Base-by-base conservation (phyloP, 2,329 filamentous ascomycete species). In the Colletotrichum tofieldiae region DNA sequence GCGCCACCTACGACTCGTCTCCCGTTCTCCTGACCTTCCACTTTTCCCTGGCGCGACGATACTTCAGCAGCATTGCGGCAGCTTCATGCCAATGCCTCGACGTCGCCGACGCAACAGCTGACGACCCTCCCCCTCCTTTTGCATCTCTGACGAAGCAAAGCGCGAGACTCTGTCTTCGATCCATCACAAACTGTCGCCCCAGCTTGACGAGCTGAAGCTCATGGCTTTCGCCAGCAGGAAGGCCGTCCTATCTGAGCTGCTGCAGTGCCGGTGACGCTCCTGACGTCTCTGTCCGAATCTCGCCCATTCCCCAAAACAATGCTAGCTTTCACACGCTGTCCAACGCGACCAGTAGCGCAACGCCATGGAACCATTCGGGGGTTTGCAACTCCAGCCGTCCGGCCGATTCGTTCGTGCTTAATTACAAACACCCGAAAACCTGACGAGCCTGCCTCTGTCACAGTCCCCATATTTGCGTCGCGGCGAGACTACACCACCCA, bases 41-140 rank as follows among this genome's bases (percentile, higher is more conserved):
- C 37, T 43, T 26, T 54, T 29, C 32, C 8, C 39, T 14, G 9
- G 39, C 41, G 20, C 35, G 32, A 41, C 63, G 49, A 37, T 43
- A 64, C 23, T 29, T 41, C 29, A 45, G 58, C 56, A 67, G 56
- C 56, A 43, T 54, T 43, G 64, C 47, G 43, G 45, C 16, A 63
- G 68, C 65, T 69, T 52, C 63, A 64, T 69, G 65, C 66, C 65
- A 72, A 72, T 72, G 65, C 66, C 65, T 72, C 69, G 65, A 45
- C 65, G 65, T 52, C 69, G 65, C 59, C 69, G 65, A 60, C 69
- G 45, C 39, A 47, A 43, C 37, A 52, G 66, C 65, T 72, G 54
- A 72, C 54, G n/a, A 43, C 51, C 23, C 23, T 41, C 20, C 69
- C 65, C 54, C 59, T 64, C 58, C 47, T 72, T 64, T 58, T 41